phyloP scores from a whole-genome alignment of 2,329 filamentous ascomycete genomes.

The Arthrinium puccinioides region DNA sequence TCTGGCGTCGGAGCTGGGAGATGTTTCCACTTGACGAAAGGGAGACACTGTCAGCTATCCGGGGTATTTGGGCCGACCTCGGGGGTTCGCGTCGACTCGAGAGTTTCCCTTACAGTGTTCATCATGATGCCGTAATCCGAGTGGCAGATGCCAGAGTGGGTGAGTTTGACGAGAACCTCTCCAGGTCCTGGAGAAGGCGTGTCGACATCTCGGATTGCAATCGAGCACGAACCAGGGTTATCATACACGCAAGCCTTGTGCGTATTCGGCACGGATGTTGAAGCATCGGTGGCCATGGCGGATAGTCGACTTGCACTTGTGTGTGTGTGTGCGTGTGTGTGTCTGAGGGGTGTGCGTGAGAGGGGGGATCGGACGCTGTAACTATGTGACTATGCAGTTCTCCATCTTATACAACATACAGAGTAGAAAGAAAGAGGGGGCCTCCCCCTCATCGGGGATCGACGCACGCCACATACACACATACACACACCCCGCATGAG shows the following conservation, averaged over 20 bases:
- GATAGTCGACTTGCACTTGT: no score
- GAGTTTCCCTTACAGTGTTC: slow-evolving; percentile 1
- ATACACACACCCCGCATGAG: no score
- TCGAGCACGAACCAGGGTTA: background rate
- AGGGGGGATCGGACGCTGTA: no score
- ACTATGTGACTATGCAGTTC: no score
- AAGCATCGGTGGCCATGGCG: no score
- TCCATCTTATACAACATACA: no score
- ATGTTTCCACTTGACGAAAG: slow-evolving; percentile 28
- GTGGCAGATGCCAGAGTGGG: slow-evolving; percentile 5
- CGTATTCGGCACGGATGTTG: background rate
- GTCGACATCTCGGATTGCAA: slow-evolving; percentile 1
- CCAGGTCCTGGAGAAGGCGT: slow-evolving; percentile 3
- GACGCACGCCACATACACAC: no score
- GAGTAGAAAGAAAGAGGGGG: no score
- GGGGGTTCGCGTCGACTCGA: no score
- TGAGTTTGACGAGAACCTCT: slow-evolving; percentile 5
- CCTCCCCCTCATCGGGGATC: no score
- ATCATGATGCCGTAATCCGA: slow-evolving; percentile 7
- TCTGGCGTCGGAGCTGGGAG: slow-evolving; percentile 51
- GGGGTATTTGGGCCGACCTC: background rate
- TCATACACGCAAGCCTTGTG: slow-evolving; percentile 3
- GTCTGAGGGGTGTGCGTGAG: no score
- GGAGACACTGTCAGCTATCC: background rate
- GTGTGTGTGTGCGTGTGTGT: no score